phyloP scores from a whole-genome alignment of 768 basidiomycete species.

The Boletellus ananiceps region DNA sequence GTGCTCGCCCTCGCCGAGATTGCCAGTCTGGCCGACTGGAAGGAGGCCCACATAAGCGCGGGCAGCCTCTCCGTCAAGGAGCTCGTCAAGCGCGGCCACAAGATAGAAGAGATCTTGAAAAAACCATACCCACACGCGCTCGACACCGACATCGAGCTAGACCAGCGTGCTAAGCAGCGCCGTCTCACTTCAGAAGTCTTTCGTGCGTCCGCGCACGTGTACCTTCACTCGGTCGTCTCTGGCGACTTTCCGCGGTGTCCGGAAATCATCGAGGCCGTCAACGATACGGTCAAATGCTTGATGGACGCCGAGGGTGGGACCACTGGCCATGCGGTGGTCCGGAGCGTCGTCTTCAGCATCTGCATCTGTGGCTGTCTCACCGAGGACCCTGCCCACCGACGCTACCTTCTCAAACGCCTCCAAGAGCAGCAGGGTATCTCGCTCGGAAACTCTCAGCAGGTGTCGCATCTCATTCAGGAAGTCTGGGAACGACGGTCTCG shows the following conservation, averaged over 20 bases:
- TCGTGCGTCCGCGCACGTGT: conserved; percentile 68
- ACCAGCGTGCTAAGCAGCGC: conserved; percentile 32
- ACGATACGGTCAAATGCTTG: conserved; percentile 50
- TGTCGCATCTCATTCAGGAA: conserved; percentile 46
- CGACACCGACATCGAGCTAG: conserved; percentile 1
- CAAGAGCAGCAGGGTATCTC: conserved; percentile 47
- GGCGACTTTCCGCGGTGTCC: conserved; percentile 63
- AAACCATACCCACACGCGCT: conserved; percentile 9
- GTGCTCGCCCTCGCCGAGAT: conserved; percentile 79
- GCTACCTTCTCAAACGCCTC: conserved; percentile 43
- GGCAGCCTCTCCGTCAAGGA: conserved; percentile 56
- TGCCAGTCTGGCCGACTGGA: conserved; percentile 63
- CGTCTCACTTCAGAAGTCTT: conserved; percentile 56
- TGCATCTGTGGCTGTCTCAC: conserved; percentile 71
- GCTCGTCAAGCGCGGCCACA: conserved; percentile 50
- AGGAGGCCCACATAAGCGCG: conserved; percentile 35
- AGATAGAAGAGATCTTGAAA: conserved; percentile 43
- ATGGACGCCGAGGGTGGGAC: conserved; percentile 33
- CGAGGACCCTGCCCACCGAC: conserved; percentile 41
- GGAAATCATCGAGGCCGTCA: conserved; percentile 55
- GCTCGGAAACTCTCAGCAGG: conserved; percentile 63
- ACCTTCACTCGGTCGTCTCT: conserved; percentile 72
- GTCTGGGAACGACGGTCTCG: conserved; percentile 51
- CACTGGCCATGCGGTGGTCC: conserved; percentile 52
- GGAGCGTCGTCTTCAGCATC: conserved; percentile 76